Evolutionary conservation across 441 rosid genomes (phyloP).

Genomic region (Syzygium malaccense): DNA sequence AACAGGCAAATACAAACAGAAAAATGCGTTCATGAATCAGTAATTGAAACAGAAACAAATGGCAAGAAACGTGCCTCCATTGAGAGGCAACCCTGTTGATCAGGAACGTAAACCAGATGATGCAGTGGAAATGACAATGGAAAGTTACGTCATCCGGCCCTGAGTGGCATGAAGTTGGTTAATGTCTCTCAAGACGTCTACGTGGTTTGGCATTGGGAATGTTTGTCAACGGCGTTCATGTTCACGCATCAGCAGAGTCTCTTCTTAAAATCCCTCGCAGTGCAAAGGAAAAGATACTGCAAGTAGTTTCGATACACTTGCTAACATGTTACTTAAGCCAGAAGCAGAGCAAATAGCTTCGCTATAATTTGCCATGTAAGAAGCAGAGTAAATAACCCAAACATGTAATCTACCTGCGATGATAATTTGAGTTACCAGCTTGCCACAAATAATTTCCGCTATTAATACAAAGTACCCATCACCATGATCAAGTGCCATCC

Average conservation of each 20-base stretch:
- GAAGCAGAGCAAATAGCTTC: background rate
- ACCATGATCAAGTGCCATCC: background rate
- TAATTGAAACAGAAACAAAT: background rate
- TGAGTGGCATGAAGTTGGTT: background rate
- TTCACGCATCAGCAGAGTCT: background rate
- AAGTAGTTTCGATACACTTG: background rate
- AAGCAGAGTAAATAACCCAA: background rate
- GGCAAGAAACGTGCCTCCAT: background rate
- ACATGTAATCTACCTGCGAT: background rate
- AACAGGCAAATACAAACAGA: background rate
- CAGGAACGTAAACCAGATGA: background rate
- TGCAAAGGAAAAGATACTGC: background rate
- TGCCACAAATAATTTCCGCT: background rate
- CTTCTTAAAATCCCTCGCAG: background rate
- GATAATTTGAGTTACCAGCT: background rate
- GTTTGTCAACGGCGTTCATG: background rate
- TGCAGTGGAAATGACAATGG: background rate
- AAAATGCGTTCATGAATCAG: background rate
- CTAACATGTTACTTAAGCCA: background rate
- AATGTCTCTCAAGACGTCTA: background rate
- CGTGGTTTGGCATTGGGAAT: background rate
- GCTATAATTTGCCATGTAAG: background rate
- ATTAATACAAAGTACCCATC: background rate
- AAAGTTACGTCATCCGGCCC: background rate
- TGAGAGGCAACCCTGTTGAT: background rate